phyloP scores from a whole-genome alignment of 2,329 filamentous ascomycete genomes.

The Calycina herbarum region DNA sequence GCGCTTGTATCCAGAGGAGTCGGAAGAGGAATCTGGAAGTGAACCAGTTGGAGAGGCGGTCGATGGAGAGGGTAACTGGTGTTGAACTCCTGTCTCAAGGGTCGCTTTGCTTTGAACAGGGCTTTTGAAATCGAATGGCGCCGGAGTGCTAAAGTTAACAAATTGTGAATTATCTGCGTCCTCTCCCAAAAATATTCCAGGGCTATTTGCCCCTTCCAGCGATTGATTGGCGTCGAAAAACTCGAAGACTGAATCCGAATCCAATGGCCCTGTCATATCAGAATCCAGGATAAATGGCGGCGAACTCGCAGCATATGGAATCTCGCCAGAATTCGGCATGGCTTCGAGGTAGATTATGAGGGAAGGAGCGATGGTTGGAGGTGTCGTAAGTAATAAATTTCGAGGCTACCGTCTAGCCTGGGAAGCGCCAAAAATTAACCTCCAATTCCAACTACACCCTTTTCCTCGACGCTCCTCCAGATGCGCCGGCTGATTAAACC shows the following conservation, averaged over 20 bases:
- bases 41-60: slow-evolving; percentile 40
- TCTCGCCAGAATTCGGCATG: slow-evolving; percentile 33
- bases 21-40: slow-evolving; percentile 52
- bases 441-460: background rate
- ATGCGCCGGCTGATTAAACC: background rate
- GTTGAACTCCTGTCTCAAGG: slow-evolving; percentile 27
- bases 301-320: slow-evolving; percentile 35
- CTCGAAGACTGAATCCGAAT: slow-evolving; percentile 40
- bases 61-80: slow-evolving; percentile 30
- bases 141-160: slow-evolving; percentile 33
- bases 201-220: slow-evolving; percentile 34
- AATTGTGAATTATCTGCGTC: slow-evolving; percentile 32
- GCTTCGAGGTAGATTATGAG: slow-evolving; percentile 11
- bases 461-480: background rate
- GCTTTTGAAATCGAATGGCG: slow-evolving; percentile 29
- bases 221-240: slow-evolving; percentile 39
- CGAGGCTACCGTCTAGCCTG: background rate
- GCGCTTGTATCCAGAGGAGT: slow-evolving; percentile 52
- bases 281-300: slow-evolving; percentile 39
- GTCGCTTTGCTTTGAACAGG: slow-evolving; percentile 25
- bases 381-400: background rate
- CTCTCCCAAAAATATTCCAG: slow-evolving; percentile 36
- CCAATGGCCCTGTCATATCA: slow-evolving; percentile 38
- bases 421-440: background rate
- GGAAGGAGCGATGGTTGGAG: background rate